These are phyloP conservation scores for Chlamydomonas sphaeroides DNA, from an alignment of 139 green algal genomes.

Conservation along the genomic window DNA sequence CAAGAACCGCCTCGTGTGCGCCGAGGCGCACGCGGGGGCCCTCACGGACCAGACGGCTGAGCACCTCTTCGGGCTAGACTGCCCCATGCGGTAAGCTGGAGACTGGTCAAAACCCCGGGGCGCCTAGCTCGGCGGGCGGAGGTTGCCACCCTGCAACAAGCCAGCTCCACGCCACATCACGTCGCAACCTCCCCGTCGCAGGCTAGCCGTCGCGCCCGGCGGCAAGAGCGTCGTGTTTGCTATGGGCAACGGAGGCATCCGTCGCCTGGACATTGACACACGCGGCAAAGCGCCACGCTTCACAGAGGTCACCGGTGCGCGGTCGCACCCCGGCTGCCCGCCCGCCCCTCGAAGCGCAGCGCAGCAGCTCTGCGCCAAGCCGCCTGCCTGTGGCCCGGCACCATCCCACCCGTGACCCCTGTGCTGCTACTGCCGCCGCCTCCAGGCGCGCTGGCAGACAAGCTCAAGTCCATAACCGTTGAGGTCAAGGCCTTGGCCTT, in stretches of 20 bases:
- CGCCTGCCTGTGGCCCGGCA: too few relatives aligned
- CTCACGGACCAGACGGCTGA: constrained; percentile 55
- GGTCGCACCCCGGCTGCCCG: too few relatives aligned
- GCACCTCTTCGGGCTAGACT: constrained; percentile 43
- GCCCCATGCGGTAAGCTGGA: constrained; percentile 50
- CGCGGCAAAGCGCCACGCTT: constrained; percentile 34
- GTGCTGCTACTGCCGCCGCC: too few relatives aligned
- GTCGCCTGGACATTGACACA: constrained; percentile 45
- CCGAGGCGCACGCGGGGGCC: constrained; percentile 6
- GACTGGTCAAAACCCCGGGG: too few relatives aligned
- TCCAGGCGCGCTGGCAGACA: constrained; percentile 34
- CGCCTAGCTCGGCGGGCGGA: too few relatives aligned
- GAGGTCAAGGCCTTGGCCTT: constrained; percentile 52
- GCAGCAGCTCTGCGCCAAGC: too few relatives aligned
- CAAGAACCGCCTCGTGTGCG: constrained; percentile 56
- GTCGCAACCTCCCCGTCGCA: too few relatives aligned
- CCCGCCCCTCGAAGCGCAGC: too few relatives aligned
- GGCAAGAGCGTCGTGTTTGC: constrained; percentile 47
- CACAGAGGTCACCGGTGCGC: constrained; percentile 34
- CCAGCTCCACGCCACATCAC: too few relatives aligned
- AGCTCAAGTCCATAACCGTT: constrained; percentile 15
- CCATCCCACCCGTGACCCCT: too few relatives aligned
- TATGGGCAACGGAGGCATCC: constrained; percentile 42
- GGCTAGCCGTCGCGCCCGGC: constrained; percentile 32
- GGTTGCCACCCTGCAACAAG: too few relatives aligned